phyloP scores from a whole-genome alignment of 2,329 filamentous ascomycete species.

The Fusarium ramigenum region DNA sequence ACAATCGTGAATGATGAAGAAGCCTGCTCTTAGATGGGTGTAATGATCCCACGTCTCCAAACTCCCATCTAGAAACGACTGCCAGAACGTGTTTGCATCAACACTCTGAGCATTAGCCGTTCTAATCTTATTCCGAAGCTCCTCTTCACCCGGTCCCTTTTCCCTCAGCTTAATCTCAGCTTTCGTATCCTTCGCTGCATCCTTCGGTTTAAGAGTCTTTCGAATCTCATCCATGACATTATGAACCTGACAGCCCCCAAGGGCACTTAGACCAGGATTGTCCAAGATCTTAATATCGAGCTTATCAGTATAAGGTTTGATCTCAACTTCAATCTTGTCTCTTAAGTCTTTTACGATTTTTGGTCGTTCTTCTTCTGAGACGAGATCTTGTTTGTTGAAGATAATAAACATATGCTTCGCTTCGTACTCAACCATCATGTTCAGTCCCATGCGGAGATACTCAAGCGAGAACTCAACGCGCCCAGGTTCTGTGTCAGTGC shows the following conservation, averaged over 20 bases:
- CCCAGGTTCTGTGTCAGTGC: slow-evolving; percentile 33
- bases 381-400: slow-evolving; percentile 47
- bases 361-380: slow-evolving; percentile 24
- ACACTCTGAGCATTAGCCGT: slow-evolving; percentile 13
- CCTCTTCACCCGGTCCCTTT: slow-evolving; percentile 20
- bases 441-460: slow-evolving; percentile 38
- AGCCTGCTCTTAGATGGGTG: slow-evolving; percentile 47
- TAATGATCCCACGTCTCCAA: slow-evolving; percentile 48
- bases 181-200: not conserved
- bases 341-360: slow-evolving; percentile 23
- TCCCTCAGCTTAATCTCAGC: slow-evolving; percentile 9
- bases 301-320: slow-evolving; percentile 3
- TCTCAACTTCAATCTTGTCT: slow-evolving; percentile 21
- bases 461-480: slow-evolving; percentile 41
- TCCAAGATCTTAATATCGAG: slow-evolving; percentile 35
- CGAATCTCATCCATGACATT: slow-evolving; percentile 30
- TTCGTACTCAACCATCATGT: slow-evolving; percentile 30
- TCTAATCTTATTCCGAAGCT: slow-evolving; percentile 15
- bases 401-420: slow-evolving; percentile 43
- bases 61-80: slow-evolving; percentile 40
- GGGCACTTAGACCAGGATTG: slow-evolving; percentile 37
- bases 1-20: slow-evolving; percentile 44
- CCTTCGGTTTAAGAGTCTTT: slow-evolving; percentile 12
- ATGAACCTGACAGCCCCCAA: slow-evolving; percentile 14
- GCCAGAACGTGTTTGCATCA: slow-evolving; percentile 38